A percentile compares a stretch with the other conserved stretches of the same genome.
Conservation (phyloP, 352 stramenopile species). For the Phytophthora megakarya region DNA sequence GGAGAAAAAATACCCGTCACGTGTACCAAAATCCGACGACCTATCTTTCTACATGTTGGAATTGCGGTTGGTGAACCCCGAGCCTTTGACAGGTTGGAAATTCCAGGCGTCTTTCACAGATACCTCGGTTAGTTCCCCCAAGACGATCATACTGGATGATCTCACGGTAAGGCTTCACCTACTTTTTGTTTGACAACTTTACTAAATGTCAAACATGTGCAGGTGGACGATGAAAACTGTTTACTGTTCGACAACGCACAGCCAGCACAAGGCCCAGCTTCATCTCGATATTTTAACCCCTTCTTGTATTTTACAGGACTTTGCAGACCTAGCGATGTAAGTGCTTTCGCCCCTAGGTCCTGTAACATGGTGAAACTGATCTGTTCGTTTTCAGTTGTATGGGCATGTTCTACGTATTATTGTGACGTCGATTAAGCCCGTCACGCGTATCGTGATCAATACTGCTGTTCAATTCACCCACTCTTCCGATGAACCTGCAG, state of each 20-base stretch:
- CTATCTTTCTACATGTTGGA: constrained; percentile 60
- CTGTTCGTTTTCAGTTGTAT: constrained; percentile 44
- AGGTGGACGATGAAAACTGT: constrained; percentile 55
- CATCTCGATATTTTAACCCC: constrained; percentile 44
- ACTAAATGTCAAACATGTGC: neutral
- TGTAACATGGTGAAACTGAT: neutral
- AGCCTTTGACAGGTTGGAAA: constrained; percentile 41
- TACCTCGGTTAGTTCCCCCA: constrained; percentile 27
- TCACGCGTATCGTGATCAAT: constrained; percentile 58
- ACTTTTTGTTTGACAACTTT: neutral
- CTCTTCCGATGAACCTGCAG: constrained; percentile 18
- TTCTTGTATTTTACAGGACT: constrained; percentile 52
- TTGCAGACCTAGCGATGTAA: constrained; percentile 47
- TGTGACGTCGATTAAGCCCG: constrained; percentile 44
- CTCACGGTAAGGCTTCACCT: constrained; percentile 32
- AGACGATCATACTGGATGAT: constrained; percentile 45
- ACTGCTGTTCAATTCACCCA: constrained; percentile 55
- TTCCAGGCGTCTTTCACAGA: constrained; percentile 60
- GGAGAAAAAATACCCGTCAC: neutral
- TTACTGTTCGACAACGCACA: constrained; percentile 38
- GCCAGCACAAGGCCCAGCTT: neutral
- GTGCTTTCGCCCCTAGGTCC: constrained; percentile 5
- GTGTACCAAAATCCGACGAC: constrained; percentile 32
- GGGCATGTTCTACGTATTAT: constrained; percentile 53
- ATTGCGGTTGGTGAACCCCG: constrained; percentile 48